These are phyloP conservation scores for Helotiales sp. DNA, from an alignment of 2,329 filamentous ascomycete genomes.

Conservation along the genomic window DNA sequence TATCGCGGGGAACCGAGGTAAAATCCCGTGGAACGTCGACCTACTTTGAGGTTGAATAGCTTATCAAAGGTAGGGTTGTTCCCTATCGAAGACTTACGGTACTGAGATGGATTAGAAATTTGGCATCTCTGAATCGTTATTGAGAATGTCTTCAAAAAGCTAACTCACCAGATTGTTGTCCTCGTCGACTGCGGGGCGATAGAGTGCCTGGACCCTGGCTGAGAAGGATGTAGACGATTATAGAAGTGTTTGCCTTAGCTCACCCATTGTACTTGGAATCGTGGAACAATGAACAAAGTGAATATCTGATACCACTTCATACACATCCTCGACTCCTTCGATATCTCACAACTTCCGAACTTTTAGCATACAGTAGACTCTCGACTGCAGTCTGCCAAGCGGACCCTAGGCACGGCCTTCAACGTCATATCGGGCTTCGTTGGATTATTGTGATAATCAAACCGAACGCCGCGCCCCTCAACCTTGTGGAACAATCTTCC, in stretches of 20 bases:
- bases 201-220: slow-evolving; percentile 14
- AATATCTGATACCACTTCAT: background rate
- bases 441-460: background rate
- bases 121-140: too few species aligned
- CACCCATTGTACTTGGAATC: background rate
- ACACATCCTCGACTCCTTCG: background rate
- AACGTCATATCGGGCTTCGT: slow-evolving; percentile 3
- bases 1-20: background rate
- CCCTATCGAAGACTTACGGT: too few species aligned
- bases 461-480: background rate
- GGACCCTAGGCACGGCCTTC: background rate
- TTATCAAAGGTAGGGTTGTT: background rate
- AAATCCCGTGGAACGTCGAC: background rate
- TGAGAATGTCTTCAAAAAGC: too few species aligned
- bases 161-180: background rate
- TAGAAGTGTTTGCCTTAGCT: slow-evolving; percentile 16
- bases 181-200: background rate
- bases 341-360: background rate
- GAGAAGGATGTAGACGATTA: slow-evolving; percentile 23
- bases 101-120: too few species aligned
- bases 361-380: background rate
- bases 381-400: background rate
- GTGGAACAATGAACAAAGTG: background rate
- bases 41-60: background rate
- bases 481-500: background rate